These are phyloP conservation scores for Phytophthora europaea DNA, from an alignment of 352 stramenopile species.

Conservation along the genomic window DNA sequence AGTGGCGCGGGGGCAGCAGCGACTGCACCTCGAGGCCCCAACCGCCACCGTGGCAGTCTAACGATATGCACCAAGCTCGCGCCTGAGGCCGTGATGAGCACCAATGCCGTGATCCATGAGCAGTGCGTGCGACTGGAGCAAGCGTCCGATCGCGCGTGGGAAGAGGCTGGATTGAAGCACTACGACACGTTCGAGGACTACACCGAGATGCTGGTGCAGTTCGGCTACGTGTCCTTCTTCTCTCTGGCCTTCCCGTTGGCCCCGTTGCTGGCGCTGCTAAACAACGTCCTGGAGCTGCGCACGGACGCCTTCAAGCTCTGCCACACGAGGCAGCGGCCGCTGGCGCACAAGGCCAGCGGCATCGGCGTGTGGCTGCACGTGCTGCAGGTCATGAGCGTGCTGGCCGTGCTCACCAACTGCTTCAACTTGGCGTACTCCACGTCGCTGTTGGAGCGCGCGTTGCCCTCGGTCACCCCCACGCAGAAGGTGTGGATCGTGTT, in stretches of 20 bases:
- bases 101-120: constrained; percentile 76
- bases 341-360: constrained; percentile 94
- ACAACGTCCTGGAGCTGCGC: constrained; percentile 95
- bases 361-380: constrained; percentile 92
- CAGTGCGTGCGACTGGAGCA: constrained; percentile 87
- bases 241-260: constrained; percentile 96
- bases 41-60: constrained; percentile 15
- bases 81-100: constrained; percentile 35
- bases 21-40: constrained; percentile 20
- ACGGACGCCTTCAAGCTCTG: constrained; percentile 97
- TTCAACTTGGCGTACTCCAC: constrained; percentile 93
- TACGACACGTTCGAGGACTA: constrained; percentile 98
- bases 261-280: constrained; percentile 93
- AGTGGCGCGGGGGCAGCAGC: constrained; percentile 36
- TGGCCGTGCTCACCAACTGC: constrained; percentile 97
- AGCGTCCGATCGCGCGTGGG: constrained; percentile 85
- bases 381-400: constrained; percentile 95
- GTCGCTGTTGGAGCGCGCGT: constrained; percentile 65
- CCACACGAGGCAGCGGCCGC: constrained; percentile 89
- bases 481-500: constrained; percentile 89
- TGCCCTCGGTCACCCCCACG: constrained; percentile 39
- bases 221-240: constrained; percentile 97
- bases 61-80: constrained; percentile 24
- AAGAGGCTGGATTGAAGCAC: constrained; percentile 90
- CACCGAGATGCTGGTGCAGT: constrained; percentile 95